Percentiles rank a stretch among this genome's conserved stretches.
Conservation (phyloP, 2,329 filamentous ascomycete species). For the Fusarium sp. region DNA sequence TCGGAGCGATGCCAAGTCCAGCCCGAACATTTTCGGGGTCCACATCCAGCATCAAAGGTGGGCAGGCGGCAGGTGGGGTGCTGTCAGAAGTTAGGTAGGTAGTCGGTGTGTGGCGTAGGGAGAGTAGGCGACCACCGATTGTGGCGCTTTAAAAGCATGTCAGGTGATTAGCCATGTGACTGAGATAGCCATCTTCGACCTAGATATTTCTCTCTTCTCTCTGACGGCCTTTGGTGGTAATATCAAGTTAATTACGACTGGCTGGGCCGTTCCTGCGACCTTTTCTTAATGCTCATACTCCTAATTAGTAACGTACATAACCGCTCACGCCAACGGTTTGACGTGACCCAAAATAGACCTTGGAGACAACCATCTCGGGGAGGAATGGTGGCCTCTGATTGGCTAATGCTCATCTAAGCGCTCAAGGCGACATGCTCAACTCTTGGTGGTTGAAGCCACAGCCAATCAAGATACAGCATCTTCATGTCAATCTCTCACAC, state of each 20-base stretch:
- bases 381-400: slow-evolving; percentile 32
- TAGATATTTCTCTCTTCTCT: background rate
- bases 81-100: slow-evolving; percentile 1
- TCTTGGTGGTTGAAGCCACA: slow-evolving; percentile 4
- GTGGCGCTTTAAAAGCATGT: background rate
- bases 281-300: background rate
- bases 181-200: no score
- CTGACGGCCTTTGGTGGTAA: background rate
- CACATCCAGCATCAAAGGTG: slow-evolving; percentile 22
- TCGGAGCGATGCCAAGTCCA: slow-evolving; percentile 30
- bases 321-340: slow-evolving; percentile 39
- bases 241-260: background rate
- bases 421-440: slow-evolving; percentile 31
- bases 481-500: slow-evolving; percentile 33
- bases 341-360: slow-evolving; percentile 36
- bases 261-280: slow-evolving; percentile 16
- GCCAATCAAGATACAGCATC: slow-evolving; percentile 37
- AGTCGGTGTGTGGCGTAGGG: slow-evolving; percentile 15
- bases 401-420: slow-evolving; percentile 38
- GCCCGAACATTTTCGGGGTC: slow-evolving; percentile 45
- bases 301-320: slow-evolving; percentile 32
- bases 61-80: background rate
- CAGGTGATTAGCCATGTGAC: slow-evolving; percentile 34
- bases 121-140: no score
- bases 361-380: slow-evolving; percentile 28